Evolutionary conservation across 768 basidiomycete genomes (phyloP), one percentile per base, ranked within the genome.

Genomic region (Suillus clintonianus): DNA sequence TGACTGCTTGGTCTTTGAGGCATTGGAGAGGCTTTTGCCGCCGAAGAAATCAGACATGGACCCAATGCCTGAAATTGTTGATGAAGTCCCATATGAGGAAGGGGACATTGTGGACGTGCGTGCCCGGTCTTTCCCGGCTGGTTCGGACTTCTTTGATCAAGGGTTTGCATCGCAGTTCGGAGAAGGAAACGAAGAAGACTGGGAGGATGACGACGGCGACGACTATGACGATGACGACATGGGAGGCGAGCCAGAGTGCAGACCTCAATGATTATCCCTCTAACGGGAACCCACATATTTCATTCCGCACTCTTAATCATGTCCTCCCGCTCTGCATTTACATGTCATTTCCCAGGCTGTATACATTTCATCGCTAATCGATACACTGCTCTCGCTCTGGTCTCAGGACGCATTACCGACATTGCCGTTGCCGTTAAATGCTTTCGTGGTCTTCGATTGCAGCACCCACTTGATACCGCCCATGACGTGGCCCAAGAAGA

Each of bases 31-130:
- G 10, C 68, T 95, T 34, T 82, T 93, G 57, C 94, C 94, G 41
- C 87, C 92, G 0, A 94, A 92, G 76, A 90, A 91, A 71, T 72
- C 73, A 24, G 88, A 92, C 60, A 79, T 94, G 43, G 86, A 89
- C 8, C 93, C 93, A 17, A 80, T 77, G 66, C 91, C 92, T 11
- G 86, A 82, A 59, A 79, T 89, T 62, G 86, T 94, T 54, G 89
- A 91, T 66, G 84, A 90, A 66, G 89, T 81, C 34, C 79, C 82
- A 67, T 92, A 84, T 74, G 91, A 92, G 77, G 88, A 89, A 76
- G 86, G 85, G 76, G 88, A 89, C 77, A 85, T 92, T 79, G 85
- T 86, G 73, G 90, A 92, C 80, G 91, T 94, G 86, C 88, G 92
- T 90, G 82, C 81, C 79, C 84, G 84, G 81, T 86, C 83, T 85